phyloP scores from a whole-genome alignment of 2,329 filamentous ascomycete genomes.

The Penicillium brevicompactum region DNA sequence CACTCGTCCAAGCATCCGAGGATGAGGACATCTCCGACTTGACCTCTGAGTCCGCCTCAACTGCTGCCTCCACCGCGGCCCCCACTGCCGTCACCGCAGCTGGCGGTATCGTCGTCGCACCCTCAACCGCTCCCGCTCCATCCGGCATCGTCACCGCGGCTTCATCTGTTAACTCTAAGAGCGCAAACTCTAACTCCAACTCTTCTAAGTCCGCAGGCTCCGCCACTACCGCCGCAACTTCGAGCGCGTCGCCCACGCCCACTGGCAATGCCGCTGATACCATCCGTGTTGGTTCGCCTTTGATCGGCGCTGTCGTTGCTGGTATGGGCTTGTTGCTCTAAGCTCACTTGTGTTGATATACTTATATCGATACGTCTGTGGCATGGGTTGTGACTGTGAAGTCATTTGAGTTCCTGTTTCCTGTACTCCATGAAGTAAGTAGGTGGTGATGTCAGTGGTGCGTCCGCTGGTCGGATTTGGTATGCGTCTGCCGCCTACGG shows the following conservation, averaged over 20 bases:
- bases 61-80: background rate
- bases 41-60: background rate
- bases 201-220: slow-evolving; percentile 7
- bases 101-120: slow-evolving; percentile 24
- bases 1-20: slow-evolving; percentile 13
- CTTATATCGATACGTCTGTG: background rate
- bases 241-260: slow-evolving; percentile 15
- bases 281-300: slow-evolving; percentile 16
- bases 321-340: slow-evolving; percentile 23
- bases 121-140: slow-evolving; percentile 14
- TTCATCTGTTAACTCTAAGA: slow-evolving; percentile 11
- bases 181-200: background rate
- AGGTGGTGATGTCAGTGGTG: background rate
- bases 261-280: slow-evolving; percentile 20
- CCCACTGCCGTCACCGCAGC: slow-evolving; percentile 17
- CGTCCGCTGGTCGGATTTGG: slow-evolving; percentile 7
- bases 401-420: too few species aligned
- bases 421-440: background rate
- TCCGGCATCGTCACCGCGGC: slow-evolving; percentile 26
- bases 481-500: slow-evolving; percentile 4
- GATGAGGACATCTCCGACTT: background rate
- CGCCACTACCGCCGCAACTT: background rate
- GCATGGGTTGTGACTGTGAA: background rate
- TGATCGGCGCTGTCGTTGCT: slow-evolving; percentile 21
- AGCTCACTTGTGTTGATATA: too few species aligned